A percentile compares a stretch with the other conserved stretches of the same genome.
Conservation (phyloP, 208 protist genomes). For the Trypanosoma rangeli region DNA sequence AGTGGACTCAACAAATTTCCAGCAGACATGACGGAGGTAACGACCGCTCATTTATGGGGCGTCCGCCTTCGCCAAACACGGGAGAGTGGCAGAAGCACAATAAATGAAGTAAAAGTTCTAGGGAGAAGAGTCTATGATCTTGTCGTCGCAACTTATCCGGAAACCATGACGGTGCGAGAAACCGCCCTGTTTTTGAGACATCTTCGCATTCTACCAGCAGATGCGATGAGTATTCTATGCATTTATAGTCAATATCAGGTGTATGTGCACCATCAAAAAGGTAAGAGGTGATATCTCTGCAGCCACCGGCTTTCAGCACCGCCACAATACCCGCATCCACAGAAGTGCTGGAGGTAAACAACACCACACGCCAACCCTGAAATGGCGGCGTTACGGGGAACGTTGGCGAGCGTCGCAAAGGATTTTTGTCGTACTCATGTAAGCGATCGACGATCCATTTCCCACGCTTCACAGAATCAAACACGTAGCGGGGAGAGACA, state of each 20-base stretch:
- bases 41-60: constrained; percentile 29
- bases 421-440: constrained; percentile 65
- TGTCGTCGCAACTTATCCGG: constrained; percentile 33
- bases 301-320: constrained; percentile 62
- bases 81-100: constrained; percentile 47
- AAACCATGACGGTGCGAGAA: constrained; percentile 54
- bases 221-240: constrained; percentile 38
- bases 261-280: constrained; percentile 24
- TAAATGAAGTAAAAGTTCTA: constrained; percentile 70
- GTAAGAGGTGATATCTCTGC: constrained; percentile 33
- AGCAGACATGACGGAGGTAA: constrained; percentile 51
- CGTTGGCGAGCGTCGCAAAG: constrained; percentile 28
- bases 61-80: constrained; percentile 45
- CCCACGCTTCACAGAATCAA: constrained; percentile 54
- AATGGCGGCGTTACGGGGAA: constrained; percentile 28
- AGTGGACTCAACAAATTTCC: constrained; percentile 21
- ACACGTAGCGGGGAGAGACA: constrained; percentile 67
- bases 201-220: constrained; percentile 62
- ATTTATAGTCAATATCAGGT: constrained; percentile 10
- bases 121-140: constrained; percentile 46
- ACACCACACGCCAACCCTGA: constrained; percentile 55
- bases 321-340: constrained; percentile 48
- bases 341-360: constrained; percentile 38
- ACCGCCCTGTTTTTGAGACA: constrained; percentile 30
- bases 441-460: constrained; percentile 52